phyloP scores from a whole-genome alignment of 768 basidiomycete genomes.

The Tricholoma terreum region DNA sequence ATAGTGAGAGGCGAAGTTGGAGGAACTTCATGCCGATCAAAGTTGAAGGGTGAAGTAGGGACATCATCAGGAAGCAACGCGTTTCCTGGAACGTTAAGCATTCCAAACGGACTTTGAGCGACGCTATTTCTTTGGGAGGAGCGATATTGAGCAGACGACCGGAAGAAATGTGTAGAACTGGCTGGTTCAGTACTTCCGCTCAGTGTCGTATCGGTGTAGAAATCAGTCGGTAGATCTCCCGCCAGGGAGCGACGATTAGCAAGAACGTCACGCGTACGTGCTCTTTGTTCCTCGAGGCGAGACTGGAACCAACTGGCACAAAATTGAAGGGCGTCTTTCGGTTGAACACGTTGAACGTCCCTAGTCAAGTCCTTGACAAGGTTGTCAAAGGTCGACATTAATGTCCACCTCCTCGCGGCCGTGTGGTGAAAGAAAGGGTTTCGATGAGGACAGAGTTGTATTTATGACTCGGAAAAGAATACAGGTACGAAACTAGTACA shows the following conservation, averaged over 20 bases:
- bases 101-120: conserved; percentile 71
- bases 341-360: conserved; percentile 82
- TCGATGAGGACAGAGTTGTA: conserved; percentile 19
- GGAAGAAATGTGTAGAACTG: conserved; percentile 56
- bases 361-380: conserved; percentile 84
- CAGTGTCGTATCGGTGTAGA: conserved; percentile 55
- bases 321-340: conserved; percentile 88
- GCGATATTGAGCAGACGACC: conserved; percentile 42
- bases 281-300: conserved; percentile 81
- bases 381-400: conserved; percentile 74
- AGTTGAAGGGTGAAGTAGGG: conserved; percentile 54
- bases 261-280: conserved; percentile 65
- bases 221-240: conserved; percentile 51
- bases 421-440: conserved; percentile 1
- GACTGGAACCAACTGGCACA: conserved; percentile 94
- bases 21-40: conserved; percentile 56
- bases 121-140: conserved; percentile 56
- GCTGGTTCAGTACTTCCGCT: conserved; percentile 25
- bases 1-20: conserved; percentile 60
- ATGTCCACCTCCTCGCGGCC: not conserved
- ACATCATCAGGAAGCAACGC: conserved; percentile 59
- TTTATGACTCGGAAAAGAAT: not conserved
- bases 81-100: conserved; percentile 78
- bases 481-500: not conserved
- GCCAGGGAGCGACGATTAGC: conserved; percentile 49